Conservation (phyloP, 129 eudicot genomes). For the Arctium minus region DNA sequence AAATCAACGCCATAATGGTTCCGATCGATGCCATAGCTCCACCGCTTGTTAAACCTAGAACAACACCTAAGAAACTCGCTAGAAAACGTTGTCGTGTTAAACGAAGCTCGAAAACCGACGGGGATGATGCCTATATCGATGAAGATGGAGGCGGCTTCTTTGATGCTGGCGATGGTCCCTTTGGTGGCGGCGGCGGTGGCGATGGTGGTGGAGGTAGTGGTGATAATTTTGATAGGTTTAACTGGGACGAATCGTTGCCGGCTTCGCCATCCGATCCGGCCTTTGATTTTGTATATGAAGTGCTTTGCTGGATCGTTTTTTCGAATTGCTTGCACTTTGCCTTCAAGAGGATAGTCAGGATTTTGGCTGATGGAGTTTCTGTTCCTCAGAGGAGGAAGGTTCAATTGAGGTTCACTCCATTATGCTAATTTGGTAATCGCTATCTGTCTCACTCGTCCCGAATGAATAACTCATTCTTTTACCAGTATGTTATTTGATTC, state of each 20-base stretch:
- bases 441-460: not conserved
- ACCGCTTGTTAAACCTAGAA: conserved; percentile 27
- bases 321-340: conserved; percentile 48
- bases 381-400: conserved; percentile 26
- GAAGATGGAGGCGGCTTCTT: conserved; percentile 22
- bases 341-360: conserved; percentile 34
- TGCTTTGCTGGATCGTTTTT: conserved; percentile 37
- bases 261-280: conserved; percentile 46
- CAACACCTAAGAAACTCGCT: conserved; percentile 25
- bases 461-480: conserved; percentile 1
- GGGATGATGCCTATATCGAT: conserved; percentile 15
- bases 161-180: conserved; percentile 32
- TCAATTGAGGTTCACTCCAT: conserved; percentile 18
- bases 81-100: conserved; percentile 31
- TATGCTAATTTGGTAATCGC: conserved; percentile 14
- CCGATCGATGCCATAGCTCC: conserved; percentile 37
- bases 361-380: conserved; percentile 16
- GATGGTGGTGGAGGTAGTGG: conserved; percentile 18
- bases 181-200: conserved; percentile 17
- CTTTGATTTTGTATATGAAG: conserved; percentile 37
- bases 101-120: conserved; percentile 24
- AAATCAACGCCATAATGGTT: conserved; percentile 20
- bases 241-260: conserved; percentile 34
- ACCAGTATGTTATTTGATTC: not conserved
- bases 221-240: conserved; percentile 25